Conservation (phyloP, 441 rosid genomes). For the Syzygium malaccense region DNA sequence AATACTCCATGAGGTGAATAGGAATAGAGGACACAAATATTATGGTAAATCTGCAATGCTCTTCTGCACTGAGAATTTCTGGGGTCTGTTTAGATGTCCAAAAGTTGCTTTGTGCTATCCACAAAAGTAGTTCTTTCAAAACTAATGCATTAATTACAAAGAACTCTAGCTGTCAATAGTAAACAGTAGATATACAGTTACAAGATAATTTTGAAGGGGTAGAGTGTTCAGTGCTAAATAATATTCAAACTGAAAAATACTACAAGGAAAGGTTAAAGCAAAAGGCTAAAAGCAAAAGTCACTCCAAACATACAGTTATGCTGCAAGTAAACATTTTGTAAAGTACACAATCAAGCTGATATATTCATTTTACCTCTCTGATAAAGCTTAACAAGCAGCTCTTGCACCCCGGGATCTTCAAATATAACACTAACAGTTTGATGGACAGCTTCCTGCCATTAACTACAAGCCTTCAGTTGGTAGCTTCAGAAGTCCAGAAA, state of each 20-base stretch:
- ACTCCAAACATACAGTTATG: not conserved
- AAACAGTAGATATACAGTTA: not conserved
- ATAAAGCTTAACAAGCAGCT: conserved; percentile 88
- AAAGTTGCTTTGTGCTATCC: not conserved
- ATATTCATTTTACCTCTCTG: conserved; percentile 55
- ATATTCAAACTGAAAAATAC: not conserved
- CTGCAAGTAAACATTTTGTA: not conserved
- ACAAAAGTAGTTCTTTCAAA: not conserved
- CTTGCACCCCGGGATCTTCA: conserved; percentile 99
- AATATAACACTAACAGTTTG: conserved; percentile 88
- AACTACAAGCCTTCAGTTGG: not conserved
- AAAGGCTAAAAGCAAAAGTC: not conserved
- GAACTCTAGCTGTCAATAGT: not conserved
- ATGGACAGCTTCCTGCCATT: conserved; percentile 86
- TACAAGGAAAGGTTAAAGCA: not conserved
- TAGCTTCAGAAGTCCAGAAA: not conserved
- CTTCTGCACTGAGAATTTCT: not conserved
- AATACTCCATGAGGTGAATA: not conserved
- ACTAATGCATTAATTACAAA: not conserved
- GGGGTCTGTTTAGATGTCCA: not conserved
- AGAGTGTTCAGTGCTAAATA: not conserved
- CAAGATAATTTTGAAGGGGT: not conserved
- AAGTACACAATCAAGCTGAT: not conserved
- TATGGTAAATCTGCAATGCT: not conserved
- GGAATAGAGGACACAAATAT: not conserved